Base-by-base conservation (phyloP, 768 basidiomycete species). In the Rhodocollybia butyracea region DNA sequence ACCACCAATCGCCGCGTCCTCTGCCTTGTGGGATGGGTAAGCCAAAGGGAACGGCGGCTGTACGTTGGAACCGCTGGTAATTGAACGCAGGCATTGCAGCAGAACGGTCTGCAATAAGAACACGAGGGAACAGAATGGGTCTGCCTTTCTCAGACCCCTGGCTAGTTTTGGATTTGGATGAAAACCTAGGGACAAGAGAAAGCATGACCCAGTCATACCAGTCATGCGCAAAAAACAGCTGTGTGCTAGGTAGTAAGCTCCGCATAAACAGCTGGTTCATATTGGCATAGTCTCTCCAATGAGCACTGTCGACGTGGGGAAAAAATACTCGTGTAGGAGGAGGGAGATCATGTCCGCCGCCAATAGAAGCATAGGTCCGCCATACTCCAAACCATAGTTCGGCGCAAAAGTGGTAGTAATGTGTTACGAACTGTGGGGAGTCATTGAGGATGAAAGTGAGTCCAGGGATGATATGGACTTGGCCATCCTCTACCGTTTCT, bases 331-430 rank as follows among this genome's bases (percentile, higher is more conserved):
- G 87, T 0, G 86, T 82, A 0, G 87, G 81, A 1, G 88, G 76
- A 1, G 91, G 89, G 31, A 97, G 84, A 5, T 75, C 68, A 1
- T 91, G 90, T 45, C 80, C 79, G 7, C 91, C 93, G 19, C 53
- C 60, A 11, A 96, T 74, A 2, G 90, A 85, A 31, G 91, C 81
- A 68, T 95, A 96, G 0, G 93, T 85, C 7, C 92, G 81, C 94
- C 94, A 96, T 61, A 95, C 82, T 38, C 94, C 94, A 60, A 92
- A 91, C 73, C 90, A 88, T 19, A 94, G 81, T 65, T 98, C 94
- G 3, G 94, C 94, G 30, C 88, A 83, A 83, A 90, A 94, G 64
- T 98, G 94, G 67, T 94, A 96, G 67, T 95, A 96, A 69, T 96
- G 94, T 1, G 88, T 89, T 54, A 96, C 80, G 71, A 84, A 97